Evolutionary conservation across 139 green algal species (phyloP), one percentile per base, ranked within the genome.

Genomic region (Haematococcus lacustris): DNA sequence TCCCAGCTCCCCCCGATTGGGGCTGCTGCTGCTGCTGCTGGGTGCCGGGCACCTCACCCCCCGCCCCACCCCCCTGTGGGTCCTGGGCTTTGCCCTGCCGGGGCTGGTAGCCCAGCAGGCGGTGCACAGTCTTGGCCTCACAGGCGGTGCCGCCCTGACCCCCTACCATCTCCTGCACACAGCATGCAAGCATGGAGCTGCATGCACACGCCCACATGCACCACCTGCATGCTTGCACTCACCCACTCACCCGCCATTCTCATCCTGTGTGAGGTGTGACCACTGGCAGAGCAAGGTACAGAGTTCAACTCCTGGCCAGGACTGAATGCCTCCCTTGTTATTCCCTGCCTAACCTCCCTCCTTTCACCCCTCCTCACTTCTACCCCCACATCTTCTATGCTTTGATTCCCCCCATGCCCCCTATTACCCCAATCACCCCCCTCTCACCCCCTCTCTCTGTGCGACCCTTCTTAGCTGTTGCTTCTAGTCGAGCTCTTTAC

Each of bases 101-200:
- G 17, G 69, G 38, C 68, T 71, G 71, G 74, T 86, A 92, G 26
- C 77, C 73, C 53, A 94, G 78, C 73, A 94, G 75, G 63, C 89
- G 79, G 74, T 94, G 89, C 23, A 94, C 83, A 35, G 89, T 94
- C 38, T 35, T 78, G 21, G 80, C 77, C 2, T 75, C 62, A 6
- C 80, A 39, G 61, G 30, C 25, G 66, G 25, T 6, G 61, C 17
- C 23, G 5, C 61, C 51, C 17, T 75, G 71, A 3, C 73, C 76
- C 33, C 81, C 76, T 38, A 76, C 72, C 66, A 93, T 71, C 37
- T 88, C 70, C 77, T 91, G 80, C 43, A 88, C 83, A 61, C 60
- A 40, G 26, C 9, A 67, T 25, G 7, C 25, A 17, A 67, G 32
- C 9, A 25, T 67, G 9, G 17, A 67, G 26, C 17, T 23, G 25